These are phyloP conservation scores for Picochlorum sp. DNA, from an alignment of 139 green algal species.

Conservation along the genomic window DNA sequence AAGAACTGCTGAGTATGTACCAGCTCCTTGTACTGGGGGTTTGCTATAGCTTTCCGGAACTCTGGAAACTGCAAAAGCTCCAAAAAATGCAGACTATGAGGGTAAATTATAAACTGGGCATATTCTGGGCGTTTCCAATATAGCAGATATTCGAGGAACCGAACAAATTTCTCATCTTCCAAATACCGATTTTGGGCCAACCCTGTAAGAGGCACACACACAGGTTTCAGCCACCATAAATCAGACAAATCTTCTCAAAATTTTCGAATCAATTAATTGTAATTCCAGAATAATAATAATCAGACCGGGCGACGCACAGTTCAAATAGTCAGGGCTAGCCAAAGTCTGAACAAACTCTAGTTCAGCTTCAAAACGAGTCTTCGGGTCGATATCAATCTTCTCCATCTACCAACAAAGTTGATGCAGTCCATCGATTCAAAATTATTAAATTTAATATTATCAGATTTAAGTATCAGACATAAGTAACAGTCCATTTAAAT, in stretches of 20 bases:
- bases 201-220: slow-evolving; percentile 45
- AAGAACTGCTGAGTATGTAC: slow-evolving; percentile 67
- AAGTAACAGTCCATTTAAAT: too few relatives aligned
- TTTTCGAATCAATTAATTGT: too few relatives aligned
- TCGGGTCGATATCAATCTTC: not conserved
- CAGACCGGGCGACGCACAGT: slow-evolving; percentile 35
- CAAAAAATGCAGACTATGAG: slow-evolving; percentile 75
- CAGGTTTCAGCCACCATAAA: not conserved
- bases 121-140: slow-evolving; percentile 87
- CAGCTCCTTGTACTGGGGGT: slow-evolving; percentile 41
- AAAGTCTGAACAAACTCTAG: slow-evolving; percentile 92
- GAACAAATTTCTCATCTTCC: slow-evolving; percentile 66
- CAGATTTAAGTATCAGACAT: too few relatives aligned
- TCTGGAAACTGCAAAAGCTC: slow-evolving; percentile 58
- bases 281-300: not conserved
- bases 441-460: too few relatives aligned
- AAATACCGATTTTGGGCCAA: slow-evolving; percentile 77
- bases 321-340: slow-evolving; percentile 83
- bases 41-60: slow-evolving; percentile 63
- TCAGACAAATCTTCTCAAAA: too few relatives aligned
- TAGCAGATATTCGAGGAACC: slow-evolving; percentile 85
- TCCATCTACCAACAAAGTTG: too few relatives aligned
- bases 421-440: too few relatives aligned
- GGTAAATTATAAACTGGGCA: slow-evolving; percentile 65
- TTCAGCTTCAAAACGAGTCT: slow-evolving; percentile 71